phyloP scores from a whole-genome alignment of 2,329 filamentous ascomycete species.

The Penicillium sp. region DNA sequence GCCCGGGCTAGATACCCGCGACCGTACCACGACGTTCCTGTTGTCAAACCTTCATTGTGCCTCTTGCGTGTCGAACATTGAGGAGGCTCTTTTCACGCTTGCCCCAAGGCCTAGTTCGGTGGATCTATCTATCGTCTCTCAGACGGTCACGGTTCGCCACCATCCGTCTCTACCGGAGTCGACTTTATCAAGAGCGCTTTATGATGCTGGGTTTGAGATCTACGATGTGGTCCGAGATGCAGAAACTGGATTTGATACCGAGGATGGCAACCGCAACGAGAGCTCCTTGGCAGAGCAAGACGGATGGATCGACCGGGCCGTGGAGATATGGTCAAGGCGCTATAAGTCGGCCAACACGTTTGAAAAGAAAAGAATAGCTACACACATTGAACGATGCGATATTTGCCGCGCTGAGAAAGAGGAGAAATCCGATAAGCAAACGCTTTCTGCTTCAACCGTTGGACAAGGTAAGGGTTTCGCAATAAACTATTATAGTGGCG shows the following conservation, averaged over 20 bases:
- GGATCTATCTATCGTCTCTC: background rate
- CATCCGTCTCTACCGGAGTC: background rate
- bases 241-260: background rate
- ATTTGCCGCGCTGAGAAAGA: background rate
- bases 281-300: background rate
- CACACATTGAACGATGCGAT: background rate
- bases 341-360: background rate
- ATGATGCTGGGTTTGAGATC: background rate
- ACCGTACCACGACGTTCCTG: background rate
- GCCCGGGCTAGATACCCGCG: background rate
- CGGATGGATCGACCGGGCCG: background rate
- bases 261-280: background rate
- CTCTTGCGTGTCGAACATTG: conserved; percentile 2
- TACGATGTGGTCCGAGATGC: background rate
- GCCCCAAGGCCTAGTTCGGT: background rate
- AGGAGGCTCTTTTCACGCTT: conserved; percentile 2
- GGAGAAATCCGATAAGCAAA: background rate
- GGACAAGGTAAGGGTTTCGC: background rate
- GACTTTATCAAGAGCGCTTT: background rate
- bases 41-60: conserved; percentile 3
- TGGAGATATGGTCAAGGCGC: background rate
- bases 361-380: background rate
- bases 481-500: background rate
- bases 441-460: background rate
- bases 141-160: background rate